phyloP scores from a whole-genome alignment of 2,329 filamentous ascomycete genomes.

The Tolypocladium pustulatum region DNA sequence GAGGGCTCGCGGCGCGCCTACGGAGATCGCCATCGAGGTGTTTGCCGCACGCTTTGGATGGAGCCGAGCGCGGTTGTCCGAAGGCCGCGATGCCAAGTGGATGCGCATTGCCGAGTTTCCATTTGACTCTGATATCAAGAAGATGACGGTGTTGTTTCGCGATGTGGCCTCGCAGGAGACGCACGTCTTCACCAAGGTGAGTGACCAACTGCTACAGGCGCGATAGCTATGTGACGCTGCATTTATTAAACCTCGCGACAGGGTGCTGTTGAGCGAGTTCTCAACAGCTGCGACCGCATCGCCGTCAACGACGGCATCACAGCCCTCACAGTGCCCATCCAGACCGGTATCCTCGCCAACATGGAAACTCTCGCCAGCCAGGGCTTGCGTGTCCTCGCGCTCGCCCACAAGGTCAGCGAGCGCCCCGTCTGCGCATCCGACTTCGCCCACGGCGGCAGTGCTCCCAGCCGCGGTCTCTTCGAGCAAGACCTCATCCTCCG shows the following conservation, averaged over 20 bases:
- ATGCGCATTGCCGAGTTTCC: slow-evolving; percentile 56
- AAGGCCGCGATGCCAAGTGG: slow-evolving; percentile 40
- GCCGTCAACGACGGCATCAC: slow-evolving; percentile 30
- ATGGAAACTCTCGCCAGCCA: slow-evolving; percentile 58
- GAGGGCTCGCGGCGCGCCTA: slow-evolving; percentile 54
- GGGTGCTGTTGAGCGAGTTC: slow-evolving; percentile 55
- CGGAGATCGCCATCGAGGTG: slow-evolving; percentile 64
- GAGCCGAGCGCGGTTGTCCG: slow-evolving; percentile 42
- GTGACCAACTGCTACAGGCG: neutral
- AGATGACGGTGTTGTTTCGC: slow-evolving; percentile 62
- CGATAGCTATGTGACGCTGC: neutral
- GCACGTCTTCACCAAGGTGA: slow-evolving; percentile 51
- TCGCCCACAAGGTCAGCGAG: slow-evolving; percentile 41
- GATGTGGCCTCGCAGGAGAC: slow-evolving; percentile 26
- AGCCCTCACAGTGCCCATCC: slow-evolving; percentile 42
- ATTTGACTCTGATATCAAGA: slow-evolving; percentile 66
- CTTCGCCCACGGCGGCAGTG: slow-evolving; percentile 20
- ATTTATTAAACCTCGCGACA: slow-evolving; percentile 14
- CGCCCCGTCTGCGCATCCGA: slow-evolving; percentile 20
- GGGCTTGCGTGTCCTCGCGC: slow-evolving; percentile 57
- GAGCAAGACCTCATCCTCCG: slow-evolving; percentile 56
- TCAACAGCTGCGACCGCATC: slow-evolving; percentile 49
- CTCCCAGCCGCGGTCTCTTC: slow-evolving; percentile 41
- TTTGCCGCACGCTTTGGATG: slow-evolving; percentile 60
- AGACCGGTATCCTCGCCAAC: slow-evolving; percentile 49